Evolutionary conservation across 108 stramenopile species (phyloP), one percentile per base, ranked within the genome.

Genomic region (Skeletonema grethae): DNA sequence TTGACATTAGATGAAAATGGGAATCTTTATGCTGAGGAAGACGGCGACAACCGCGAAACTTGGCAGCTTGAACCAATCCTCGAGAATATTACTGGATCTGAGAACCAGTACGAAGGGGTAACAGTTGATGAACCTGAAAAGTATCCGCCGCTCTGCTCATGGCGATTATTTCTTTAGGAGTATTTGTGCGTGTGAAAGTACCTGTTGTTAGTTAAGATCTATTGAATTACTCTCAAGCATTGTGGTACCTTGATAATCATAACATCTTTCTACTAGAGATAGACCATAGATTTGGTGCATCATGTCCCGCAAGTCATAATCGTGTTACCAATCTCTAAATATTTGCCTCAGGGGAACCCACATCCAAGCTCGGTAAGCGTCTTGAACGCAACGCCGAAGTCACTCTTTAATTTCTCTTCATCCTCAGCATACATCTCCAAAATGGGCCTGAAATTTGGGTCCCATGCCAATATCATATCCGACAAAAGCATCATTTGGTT

Each of bases 321-420:
- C 8, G 50, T 2, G 11, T 39, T 48, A 6, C 16, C 46, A 53
- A 53, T 4, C 18, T 5, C 46, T 48, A n/a, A 12, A 18, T 7
- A 0, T 43, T 22, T 59, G 12, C 20, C 41, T 28, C 32, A 29
- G 31, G 22, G 59, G 61, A 78, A 78, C 5, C 65, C 64, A 68
- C 78, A 83, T 55, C 95, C 95, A 32, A 92, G 83, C 22, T 88
- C 82, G 25, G 89, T 65, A 7, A 97, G 79, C 70, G 88, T 96
- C 45, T 73, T 65, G 62, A 91, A 96, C 7, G 91, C 92, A 39
- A 48, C 74, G 7, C 88, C 82, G 39, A 95, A 96, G 57, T 95
- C 95, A 22, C 56, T 67, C 63, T 77, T 86, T 62, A 96, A 89
- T 31, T 61, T 30, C 11, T 75, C 76, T 67, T 93, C 90, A 79